Base-by-base conservation (phyloP, 352 stramenopile genomes). In the Phytophthora podocarpi region DNA sequence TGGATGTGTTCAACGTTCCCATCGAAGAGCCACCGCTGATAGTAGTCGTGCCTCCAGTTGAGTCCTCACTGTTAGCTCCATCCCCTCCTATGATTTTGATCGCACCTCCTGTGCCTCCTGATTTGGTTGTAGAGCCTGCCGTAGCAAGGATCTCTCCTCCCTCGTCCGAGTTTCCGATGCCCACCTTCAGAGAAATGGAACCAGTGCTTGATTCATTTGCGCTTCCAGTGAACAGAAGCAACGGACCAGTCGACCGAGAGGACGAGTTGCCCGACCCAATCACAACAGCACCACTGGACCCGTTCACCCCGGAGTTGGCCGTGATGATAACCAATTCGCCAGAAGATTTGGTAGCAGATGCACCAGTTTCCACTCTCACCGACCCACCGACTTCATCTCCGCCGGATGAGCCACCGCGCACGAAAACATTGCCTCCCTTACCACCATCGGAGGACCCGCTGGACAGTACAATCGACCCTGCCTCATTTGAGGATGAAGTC, bases 231-330 rank as follows among this genome's bases (percentile, higher is more conserved):
- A 61, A 65, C 37, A 93, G 35, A 24, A 62, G 58, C 34, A 93
- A 47, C 7, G 60, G 30, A 11, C 84, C 81, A n/a, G 76, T 85
- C 11, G 70, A 35, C 28, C 59, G 52, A 31, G 65, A 63, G 24
- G 57, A 62, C 16, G 85, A 74, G 10, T 73, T 72, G 7, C 86
- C 86, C 12, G 74, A 84, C 10, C 60, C 65, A 43, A 95, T 66
- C 20, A 79, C 51, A 11, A 85, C 54, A 34, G 62, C 70, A 24
- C 86, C 86, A 27, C 82, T 90, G 0, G 80, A 72, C 16, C 71
- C 63, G 36, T 67, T 66, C 35, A 40, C 41, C 5, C 67, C 67
- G 2, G 64, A 67, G 26, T 75, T 74, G 8, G 67, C 76, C 34
- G 74, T 84, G 28, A 63, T 46, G 7, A 85, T 41, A 16, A 73